Evolutionary conservation across 345 rosid species (phyloP).

Genomic region (Microcos paniculata): DNA sequence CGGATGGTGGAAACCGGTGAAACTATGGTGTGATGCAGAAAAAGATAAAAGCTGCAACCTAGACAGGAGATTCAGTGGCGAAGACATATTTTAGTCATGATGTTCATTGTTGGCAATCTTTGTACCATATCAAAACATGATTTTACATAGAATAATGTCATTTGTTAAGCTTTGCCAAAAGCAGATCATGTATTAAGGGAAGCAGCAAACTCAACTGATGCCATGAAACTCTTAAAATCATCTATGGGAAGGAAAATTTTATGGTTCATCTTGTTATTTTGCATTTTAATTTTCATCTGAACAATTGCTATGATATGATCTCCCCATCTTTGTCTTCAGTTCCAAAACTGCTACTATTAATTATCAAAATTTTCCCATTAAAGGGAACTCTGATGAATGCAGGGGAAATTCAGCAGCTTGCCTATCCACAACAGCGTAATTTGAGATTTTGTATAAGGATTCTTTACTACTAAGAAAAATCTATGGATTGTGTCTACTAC

Average conservation of each 20-base stretch:
- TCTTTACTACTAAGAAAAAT: too few species aligned
- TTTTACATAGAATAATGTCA: background rate
- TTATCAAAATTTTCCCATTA: too few species aligned
- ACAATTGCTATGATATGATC: too few species aligned
- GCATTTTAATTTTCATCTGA: background rate
- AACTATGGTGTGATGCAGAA: background rate
- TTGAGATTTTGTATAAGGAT: too few species aligned
- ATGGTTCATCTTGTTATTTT: background rate
- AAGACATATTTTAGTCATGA: background rate
- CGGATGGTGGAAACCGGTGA: slow-evolving; percentile 53
- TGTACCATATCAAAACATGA: background rate
- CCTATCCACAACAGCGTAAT: too few species aligned
- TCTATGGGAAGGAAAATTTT: background rate
- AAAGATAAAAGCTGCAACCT: background rate
- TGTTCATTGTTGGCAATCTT: background rate
- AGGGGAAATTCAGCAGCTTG: too few species aligned
- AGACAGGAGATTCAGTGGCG: background rate
- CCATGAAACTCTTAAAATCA: background rate
- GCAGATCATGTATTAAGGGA: background rate
- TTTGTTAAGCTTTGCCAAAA: background rate
- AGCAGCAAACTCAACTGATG: background rate
- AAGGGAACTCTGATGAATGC: too few species aligned
- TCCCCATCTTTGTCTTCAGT: too few species aligned
- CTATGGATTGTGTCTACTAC: too few species aligned
- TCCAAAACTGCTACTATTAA: too few species aligned